Evolutionary conservation across 495 filamentous ascomycete species (phyloP).

Genomic region (Astrothelium macrocarpum): DNA sequence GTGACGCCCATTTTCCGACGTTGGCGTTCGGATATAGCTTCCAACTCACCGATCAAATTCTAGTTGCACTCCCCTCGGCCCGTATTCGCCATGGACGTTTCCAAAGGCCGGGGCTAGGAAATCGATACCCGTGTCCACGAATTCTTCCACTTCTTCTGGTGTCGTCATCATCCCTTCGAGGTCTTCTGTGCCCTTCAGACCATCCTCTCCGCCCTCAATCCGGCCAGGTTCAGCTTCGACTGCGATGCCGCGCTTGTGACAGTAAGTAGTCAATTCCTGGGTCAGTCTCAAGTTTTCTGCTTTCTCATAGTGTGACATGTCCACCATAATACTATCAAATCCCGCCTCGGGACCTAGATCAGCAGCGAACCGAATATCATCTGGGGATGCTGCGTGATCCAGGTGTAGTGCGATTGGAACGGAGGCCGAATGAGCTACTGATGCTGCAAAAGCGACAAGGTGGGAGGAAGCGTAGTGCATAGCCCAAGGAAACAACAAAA

Average conservation of each 20-base stretch:
- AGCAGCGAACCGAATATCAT: slow-evolving; percentile 15
- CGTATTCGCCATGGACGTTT: slow-evolving; percentile 75
- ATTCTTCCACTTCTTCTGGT: slow-evolving; percentile 61
- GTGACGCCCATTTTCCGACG: background rate
- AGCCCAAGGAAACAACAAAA: slow-evolving; percentile 12
- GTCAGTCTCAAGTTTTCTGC: slow-evolving; percentile 65
- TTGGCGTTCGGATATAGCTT: background rate
- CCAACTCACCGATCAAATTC: slow-evolving; percentile 46
- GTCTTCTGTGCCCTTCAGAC: slow-evolving; percentile 62
- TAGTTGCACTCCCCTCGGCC: slow-evolving; percentile 57
- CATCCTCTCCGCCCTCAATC: slow-evolving; percentile 76
- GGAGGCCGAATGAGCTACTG: slow-evolving; percentile 49
- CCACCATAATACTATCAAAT: slow-evolving; percentile 23
- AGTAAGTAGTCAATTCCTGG: slow-evolving; percentile 58
- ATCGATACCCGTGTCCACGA: slow-evolving; percentile 67
- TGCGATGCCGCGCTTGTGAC: slow-evolving; percentile 62
- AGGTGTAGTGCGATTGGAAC: slow-evolving; percentile 17
- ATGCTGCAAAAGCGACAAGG: slow-evolving; percentile 52
- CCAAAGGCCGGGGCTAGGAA: slow-evolving; percentile 75
- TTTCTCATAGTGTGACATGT: slow-evolving; percentile 54
- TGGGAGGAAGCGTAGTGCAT: slow-evolving; percentile 28
- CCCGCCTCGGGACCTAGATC: slow-evolving; percentile 11
- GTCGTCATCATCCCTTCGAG: slow-evolving; percentile 65
- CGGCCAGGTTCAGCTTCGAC: slow-evolving; percentile 70
- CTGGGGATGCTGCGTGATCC: slow-evolving; percentile 16